phyloP scores from a whole-genome alignment of 768 basidiomycete genomes.

The Grammothele lineata region DNA sequence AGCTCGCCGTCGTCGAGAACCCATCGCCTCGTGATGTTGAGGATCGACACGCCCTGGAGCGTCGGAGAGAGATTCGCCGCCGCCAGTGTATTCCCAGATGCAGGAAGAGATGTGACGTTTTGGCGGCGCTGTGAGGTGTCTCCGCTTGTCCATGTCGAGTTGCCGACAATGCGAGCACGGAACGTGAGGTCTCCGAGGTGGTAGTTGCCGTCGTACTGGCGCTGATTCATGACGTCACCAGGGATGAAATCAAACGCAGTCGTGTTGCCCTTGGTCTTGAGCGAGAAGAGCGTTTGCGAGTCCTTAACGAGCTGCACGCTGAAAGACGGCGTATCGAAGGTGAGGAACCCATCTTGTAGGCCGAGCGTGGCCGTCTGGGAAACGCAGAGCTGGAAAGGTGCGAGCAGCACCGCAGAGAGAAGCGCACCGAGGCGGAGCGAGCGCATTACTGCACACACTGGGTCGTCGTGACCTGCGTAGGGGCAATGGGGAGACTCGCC shows the following conservation, averaged over 20 bases:
- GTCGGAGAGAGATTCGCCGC: constrained; percentile 48
- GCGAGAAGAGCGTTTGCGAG: constrained; percentile 53
- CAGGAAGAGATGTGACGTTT: constrained; percentile 33
- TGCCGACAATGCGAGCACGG: constrained; percentile 42
- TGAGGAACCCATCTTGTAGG: constrained; percentile 42
- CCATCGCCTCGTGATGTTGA: constrained; percentile 53
- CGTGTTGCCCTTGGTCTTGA: constrained; percentile 31
- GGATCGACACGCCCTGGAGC: constrained; percentile 38
- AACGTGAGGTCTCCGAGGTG: constrained; percentile 57
- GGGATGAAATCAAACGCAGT: constrained; percentile 49
- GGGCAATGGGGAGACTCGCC: too few relatives aligned
- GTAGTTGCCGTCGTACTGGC: constrained; percentile 45
- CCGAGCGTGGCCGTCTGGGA: constrained; percentile 33
- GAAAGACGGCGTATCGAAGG: constrained; percentile 43
- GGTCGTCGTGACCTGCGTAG: too few relatives aligned
- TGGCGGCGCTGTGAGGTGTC: constrained; percentile 42
- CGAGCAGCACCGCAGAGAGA: too few relatives aligned
- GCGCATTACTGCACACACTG: too few relatives aligned
- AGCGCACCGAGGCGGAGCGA: neutral
- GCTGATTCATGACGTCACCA: constrained; percentile 43
- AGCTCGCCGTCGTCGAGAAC: constrained; percentile 36
- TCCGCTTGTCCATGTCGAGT: constrained; percentile 41
- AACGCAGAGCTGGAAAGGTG: neutral
- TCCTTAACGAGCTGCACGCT: constrained; percentile 47
- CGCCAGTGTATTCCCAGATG: constrained; percentile 42